These are phyloP conservation scores for Raphanus sativus DNA, from an alignment of 345 rosid species.

Conservation along the genomic window DNA sequence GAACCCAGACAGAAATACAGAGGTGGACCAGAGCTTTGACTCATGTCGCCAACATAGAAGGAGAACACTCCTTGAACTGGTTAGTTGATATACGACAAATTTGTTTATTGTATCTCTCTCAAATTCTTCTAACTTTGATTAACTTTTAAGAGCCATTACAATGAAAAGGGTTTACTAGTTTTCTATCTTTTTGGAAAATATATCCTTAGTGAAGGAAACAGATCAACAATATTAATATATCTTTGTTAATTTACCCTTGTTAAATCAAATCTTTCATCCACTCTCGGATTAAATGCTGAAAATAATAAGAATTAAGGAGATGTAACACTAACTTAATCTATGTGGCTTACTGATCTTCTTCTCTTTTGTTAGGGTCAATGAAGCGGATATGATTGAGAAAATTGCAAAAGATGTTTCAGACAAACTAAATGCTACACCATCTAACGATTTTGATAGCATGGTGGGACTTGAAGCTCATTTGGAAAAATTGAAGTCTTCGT, in stretches of 20 bases:
- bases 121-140: not conserved
- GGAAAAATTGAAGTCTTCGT: not conserved
- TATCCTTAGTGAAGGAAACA: not conserved
- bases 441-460: not conserved
- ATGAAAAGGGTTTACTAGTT: not conserved
- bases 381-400: not conserved
- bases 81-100: not conserved
- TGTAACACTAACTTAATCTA: not conserved
- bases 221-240: not conserved
- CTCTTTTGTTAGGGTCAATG: not conserved
- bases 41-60: not conserved
- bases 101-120: not conserved
- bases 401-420: not conserved
- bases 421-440: not conserved
- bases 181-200: not conserved
- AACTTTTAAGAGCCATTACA: not conserved
- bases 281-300: not conserved
- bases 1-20: not conserved
- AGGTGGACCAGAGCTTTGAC: not conserved
- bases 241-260: no score
- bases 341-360: not conserved
- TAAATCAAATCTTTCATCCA: not conserved
- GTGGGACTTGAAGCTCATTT: not conserved
- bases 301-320: not conserved
- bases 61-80: not conserved